These are phyloP conservation scores for Rhizopogon rudus DNA, from an alignment of 768 basidiomycete genomes.

Conservation along the genomic window DNA sequence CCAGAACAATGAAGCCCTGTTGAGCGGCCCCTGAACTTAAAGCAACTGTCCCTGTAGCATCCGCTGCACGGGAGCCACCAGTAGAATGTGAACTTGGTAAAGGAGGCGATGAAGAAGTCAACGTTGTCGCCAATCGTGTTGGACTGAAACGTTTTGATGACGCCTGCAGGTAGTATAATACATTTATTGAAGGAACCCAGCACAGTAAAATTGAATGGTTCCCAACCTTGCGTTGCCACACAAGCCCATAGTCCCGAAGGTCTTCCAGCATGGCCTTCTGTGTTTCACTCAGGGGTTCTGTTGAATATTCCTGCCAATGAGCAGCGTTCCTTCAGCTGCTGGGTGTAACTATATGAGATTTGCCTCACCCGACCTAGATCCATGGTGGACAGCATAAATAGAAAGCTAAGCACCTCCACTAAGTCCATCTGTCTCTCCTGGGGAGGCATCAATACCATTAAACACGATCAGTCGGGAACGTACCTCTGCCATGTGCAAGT, in stretches of 20 bases:
- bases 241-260: slow-evolving; percentile 89
- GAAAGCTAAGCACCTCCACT: slow-evolving; percentile 88
- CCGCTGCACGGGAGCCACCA: slow-evolving; percentile 10
- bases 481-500: slow-evolving; percentile 83
- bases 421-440: slow-evolving; percentile 89
- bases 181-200: slow-evolving; percentile 9
- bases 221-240: slow-evolving; percentile 78
- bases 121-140: slow-evolving; percentile 88
- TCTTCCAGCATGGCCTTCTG: slow-evolving; percentile 89
- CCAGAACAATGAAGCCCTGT: slow-evolving; percentile 92
- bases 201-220: slow-evolving; percentile 9
- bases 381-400: slow-evolving; percentile 97
- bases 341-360: neutral
- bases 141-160: slow-evolving; percentile 84
- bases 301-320: slow-evolving; percentile 76
- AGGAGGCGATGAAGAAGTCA: slow-evolving; percentile 87
- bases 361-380: slow-evolving; percentile 78
- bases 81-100: slow-evolving; percentile 50
- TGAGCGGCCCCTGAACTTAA: slow-evolving; percentile 50
- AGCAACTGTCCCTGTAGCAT: slow-evolving; percentile 16
- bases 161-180: slow-evolving; percentile 36
- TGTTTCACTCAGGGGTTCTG: slow-evolving; percentile 70
- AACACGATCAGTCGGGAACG: slow-evolving; percentile 10
- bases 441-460: slow-evolving; percentile 10
- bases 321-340: neutral